Conservation (phyloP, 176 grass and related monocot genomes). For the Oryza nivara region DNA sequence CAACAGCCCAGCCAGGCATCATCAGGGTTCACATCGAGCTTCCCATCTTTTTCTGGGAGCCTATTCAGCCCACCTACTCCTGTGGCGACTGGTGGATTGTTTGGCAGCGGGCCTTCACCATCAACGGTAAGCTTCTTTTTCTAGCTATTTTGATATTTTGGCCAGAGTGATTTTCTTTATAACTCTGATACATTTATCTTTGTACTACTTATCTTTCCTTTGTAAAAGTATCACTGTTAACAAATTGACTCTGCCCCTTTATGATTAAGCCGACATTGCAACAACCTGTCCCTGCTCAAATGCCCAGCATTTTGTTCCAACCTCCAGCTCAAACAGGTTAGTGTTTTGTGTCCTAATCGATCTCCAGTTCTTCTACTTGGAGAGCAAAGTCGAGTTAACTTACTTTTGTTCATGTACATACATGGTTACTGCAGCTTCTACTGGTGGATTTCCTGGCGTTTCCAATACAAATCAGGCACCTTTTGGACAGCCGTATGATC, state of each 20-base stretch:
- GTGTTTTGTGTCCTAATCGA: slow-evolving; percentile 13
- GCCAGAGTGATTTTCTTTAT: slow-evolving; percentile 5
- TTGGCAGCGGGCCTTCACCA: slow-evolving; percentile 51
- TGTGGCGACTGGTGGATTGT: slow-evolving; percentile 55
- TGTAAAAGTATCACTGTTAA: slow-evolving; percentile 26
- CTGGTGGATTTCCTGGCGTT: slow-evolving; percentile 59
- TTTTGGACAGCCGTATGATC: slow-evolving; percentile 73
- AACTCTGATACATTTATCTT: background rate
- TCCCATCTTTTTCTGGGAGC: slow-evolving; percentile 52
- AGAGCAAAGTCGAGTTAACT: slow-evolving; percentile 10
- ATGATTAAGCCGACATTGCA: slow-evolving; percentile 52
- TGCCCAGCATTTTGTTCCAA: slow-evolving; percentile 65
- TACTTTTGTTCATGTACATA: slow-evolving; percentile 26
- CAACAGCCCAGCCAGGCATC: slow-evolving; percentile 50
- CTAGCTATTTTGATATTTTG: slow-evolving; percentile 30
- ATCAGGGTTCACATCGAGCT: slow-evolving; percentile 48
- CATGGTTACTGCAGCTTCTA: slow-evolving; percentile 45
- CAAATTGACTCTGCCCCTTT: slow-evolving; percentile 21
- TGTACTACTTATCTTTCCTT: slow-evolving; percentile 26
- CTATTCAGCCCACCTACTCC: slow-evolving; percentile 51
- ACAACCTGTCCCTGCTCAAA: slow-evolving; percentile 51
- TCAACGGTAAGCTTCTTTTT: slow-evolving; percentile 48
- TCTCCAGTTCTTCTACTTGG: slow-evolving; percentile 15
- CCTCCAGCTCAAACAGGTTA: slow-evolving; percentile 62
- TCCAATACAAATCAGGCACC: slow-evolving; percentile 52